These are phyloP conservation scores for Naganishia kalamii DNA, from an alignment of 768 basidiomycete genomes.

Conservation along the genomic window DNA sequence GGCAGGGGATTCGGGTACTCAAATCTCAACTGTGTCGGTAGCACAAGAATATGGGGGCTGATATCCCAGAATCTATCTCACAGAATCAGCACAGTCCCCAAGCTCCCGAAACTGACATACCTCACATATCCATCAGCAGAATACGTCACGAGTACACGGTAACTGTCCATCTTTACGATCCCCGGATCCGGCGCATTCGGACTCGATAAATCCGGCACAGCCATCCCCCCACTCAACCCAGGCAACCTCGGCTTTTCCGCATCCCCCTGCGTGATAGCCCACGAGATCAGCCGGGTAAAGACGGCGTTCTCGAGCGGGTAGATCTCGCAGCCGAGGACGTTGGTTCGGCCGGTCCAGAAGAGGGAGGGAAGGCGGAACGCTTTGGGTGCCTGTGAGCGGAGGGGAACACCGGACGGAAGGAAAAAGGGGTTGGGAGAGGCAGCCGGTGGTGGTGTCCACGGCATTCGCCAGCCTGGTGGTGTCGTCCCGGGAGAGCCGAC, in stretches of 20 bases:
- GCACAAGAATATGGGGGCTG: conserved; percentile 60
- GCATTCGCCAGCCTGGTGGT: conserved; percentile 33
- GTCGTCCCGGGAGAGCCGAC: conserved; percentile 7
- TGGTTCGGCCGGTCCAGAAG: conserved; percentile 40
- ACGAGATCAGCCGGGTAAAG: conserved; percentile 47
- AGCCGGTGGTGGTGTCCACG: conserved; percentile 32
- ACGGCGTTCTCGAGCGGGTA: conserved; percentile 47
- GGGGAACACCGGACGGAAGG: conserved; percentile 7
- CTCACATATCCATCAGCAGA: conserved; percentile 59
- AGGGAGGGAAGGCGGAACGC: conserved; percentile 38
- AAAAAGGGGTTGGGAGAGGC: conserved; percentile 20
- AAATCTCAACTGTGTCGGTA: conserved; percentile 54
- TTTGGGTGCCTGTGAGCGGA: conserved; percentile 25
- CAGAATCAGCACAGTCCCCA: not conserved
- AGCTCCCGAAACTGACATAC: not conserved
- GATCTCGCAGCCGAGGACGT: conserved; percentile 40
- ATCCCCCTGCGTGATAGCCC: conserved; percentile 54
- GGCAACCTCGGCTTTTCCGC: conserved; percentile 50
- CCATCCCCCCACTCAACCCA: conserved; percentile 36
- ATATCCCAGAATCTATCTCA: conserved; percentile 61
- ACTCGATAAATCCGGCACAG: conserved; percentile 35
- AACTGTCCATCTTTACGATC: conserved; percentile 50
- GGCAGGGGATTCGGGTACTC: conserved; percentile 64
- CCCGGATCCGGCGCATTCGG: conserved; percentile 43
- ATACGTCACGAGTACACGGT: conserved; percentile 60